Evolutionary conservation across 179 eudicot genomes (phyloP).

Genomic region (Camellia oleifera): DNA sequence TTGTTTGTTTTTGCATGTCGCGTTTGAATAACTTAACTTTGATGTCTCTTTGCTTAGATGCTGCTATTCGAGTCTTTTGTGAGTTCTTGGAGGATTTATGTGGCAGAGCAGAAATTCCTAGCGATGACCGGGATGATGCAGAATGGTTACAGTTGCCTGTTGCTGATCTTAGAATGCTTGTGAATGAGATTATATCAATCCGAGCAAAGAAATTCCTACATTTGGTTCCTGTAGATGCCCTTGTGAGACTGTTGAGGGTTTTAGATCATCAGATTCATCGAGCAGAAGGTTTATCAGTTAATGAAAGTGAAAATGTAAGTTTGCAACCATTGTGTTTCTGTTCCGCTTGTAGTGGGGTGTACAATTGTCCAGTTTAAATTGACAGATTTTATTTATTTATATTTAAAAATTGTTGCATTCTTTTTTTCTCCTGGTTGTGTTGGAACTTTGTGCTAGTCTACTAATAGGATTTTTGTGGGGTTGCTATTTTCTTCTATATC

Average conservation of each 20-base stretch:
- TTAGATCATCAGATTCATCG: constrained; percentile 93
- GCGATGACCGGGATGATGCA: constrained; percentile 74
- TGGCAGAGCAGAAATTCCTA: constrained; percentile 68
- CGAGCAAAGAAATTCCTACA: constrained; percentile 60
- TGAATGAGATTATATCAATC: constrained; percentile 71
- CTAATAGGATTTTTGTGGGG: background rate
- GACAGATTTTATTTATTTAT: background rate
- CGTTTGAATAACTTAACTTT: background rate
- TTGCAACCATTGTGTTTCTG: constrained; percentile 6
- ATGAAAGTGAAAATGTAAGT: constrained; percentile 79
- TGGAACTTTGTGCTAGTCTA: background rate
- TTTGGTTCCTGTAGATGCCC: constrained; percentile 68
- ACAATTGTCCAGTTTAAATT: background rate
- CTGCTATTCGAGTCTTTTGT: constrained; percentile 59
- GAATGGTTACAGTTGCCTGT: constrained; percentile 70
- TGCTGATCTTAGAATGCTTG: constrained; percentile 61
- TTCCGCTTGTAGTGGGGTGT: background rate
- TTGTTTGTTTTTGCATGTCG: background rate
- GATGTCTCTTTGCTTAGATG: constrained; percentile 37
- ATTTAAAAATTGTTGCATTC: background rate
- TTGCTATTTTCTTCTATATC: background rate
- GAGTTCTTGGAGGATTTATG: constrained; percentile 78
- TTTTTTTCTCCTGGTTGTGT: constrained; percentile 1
- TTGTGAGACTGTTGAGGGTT: constrained; percentile 65
- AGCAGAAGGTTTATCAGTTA: constrained; percentile 89